Evolutionary conservation across 768 basidiomycete species (phyloP), one percentile per base, ranked within the genome.

Genomic region (Clavulina sp.): DNA sequence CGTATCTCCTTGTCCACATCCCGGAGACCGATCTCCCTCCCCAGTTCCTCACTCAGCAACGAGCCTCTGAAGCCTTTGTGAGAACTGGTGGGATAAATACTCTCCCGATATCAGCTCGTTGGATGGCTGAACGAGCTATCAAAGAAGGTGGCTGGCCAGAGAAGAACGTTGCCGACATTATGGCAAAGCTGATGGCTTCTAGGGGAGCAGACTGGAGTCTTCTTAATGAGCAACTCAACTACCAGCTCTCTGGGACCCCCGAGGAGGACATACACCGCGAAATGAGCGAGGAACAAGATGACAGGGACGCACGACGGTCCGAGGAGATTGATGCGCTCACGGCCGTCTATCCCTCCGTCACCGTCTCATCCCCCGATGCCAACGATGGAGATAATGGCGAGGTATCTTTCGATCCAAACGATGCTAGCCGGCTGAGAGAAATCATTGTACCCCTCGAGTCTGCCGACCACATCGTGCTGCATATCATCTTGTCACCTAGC

Each of bases 21-120:
- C 83, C 89, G 0, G 91, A 96, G 67, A 81, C 84, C 52, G 89
- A 93, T 58, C 72, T 95, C 3, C 92, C 92, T 0, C 61, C 69
- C 48, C 73, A 74, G 26, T 86, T 87, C 62, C 64, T 84, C 16
- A 76, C 81, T 3, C 61, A 69, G 6, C 63, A 64, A n/a, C 80
- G 78, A 57, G 76, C 81, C 2, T 83, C 81, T 0, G 73, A 76
- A 57, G 68, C 83, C 1, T 84, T 86, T 61, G 64, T 86, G 54
- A 76, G 75, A 40, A 16, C 29, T 28, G 50, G 36, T n/a, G 80
- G 81, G 0, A 64, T 66, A 3, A 74, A 76, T 43, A 71, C 77
- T 56, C 63, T 91, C 41, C n/a, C n/a, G n/a, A n/a, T n/a, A n/a
- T 79, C 79, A 61, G 74, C 66, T 51, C 75, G 85, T 23, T 92